Percentiles rank a stretch among this genome's conserved stretches.
phyloP scores from a whole-genome alignment of 2,329 filamentous ascomycete species.

The Fusarium phyllophilum region DNA sequence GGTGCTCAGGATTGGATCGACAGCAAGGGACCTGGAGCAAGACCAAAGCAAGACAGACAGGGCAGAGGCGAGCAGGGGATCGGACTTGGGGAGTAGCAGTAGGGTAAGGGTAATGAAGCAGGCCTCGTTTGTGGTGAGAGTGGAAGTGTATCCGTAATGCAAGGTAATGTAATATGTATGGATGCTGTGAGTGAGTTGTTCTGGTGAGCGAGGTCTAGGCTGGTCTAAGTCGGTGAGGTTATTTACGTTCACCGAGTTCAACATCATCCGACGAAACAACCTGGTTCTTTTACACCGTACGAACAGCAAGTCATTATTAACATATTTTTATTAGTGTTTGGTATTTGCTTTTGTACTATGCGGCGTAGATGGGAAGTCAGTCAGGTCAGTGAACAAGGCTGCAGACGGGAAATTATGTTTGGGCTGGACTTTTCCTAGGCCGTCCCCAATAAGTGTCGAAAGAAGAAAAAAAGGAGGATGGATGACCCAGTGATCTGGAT shows the following conservation, averaged over 20 bases:
- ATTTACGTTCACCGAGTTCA: conserved; percentile 33
- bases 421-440: background rate
- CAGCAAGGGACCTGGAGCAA: conserved; percentile 34
- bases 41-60: conserved; percentile 18
- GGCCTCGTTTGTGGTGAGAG: conserved; percentile 28
- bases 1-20: conserved; percentile 32
- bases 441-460: background rate
- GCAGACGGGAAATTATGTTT: conserved; percentile 37
- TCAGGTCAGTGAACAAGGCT: conserved; percentile 30
- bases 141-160: conserved; percentile 12
- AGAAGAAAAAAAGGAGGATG: conserved; percentile 11
- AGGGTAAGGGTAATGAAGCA: conserved; percentile 4
- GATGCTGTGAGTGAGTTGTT: conserved; percentile 4
- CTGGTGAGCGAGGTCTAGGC: background rate
- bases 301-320: background rate
- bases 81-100: background rate
- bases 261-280: background rate
- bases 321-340: background rate
- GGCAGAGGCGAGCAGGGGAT: conserved; percentile 5
- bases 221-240: conserved; percentile 34
- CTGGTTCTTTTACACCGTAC: background rate
- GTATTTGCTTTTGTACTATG: background rate
- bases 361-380: conserved; percentile 20
- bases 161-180: background rate
- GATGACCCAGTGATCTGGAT: conserved; percentile 45